A percentile compares a stretch with the other conserved stretches of the same genome.
Conservation (phyloP, 192 early-diverging fungal species). For the Paraglomus occultum region DNA sequence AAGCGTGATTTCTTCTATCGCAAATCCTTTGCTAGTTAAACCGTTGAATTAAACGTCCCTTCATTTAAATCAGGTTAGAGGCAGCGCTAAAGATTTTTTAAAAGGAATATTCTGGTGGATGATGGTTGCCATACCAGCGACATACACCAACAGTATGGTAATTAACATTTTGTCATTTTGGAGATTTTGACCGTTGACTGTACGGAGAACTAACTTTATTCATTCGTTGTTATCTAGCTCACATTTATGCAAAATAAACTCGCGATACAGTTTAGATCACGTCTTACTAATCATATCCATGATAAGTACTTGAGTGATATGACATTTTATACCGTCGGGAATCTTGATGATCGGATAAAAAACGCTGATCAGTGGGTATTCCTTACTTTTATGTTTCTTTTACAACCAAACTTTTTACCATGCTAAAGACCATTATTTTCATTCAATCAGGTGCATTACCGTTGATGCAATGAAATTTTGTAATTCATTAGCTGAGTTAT, state of each 20-base stretch:
- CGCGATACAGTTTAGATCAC: conserved; percentile 76
- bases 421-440: conserved; percentile 13
- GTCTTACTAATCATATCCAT: conserved; percentile 87
- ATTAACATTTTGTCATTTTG: conserved; percentile 4
- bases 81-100: conserved; percentile 78
- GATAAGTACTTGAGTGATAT: conserved; percentile 81
- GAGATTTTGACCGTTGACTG: neutral
- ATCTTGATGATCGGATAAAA: conserved; percentile 90
- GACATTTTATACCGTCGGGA: conserved; percentile 92
- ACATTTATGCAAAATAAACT: conserved; percentile 75
- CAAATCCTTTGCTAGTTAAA: neutral
- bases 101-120: conserved; percentile 88
- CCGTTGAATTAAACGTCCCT: neutral
- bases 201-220: neutral
- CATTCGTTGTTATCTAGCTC: conserved; percentile 43
- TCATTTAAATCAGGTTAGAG: conserved; percentile 47
- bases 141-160: conserved; percentile 94
- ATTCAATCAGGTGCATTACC: conserved; percentile 57
- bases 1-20: neutral
- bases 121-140: conserved; percentile 90
- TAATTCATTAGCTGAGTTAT: conserved; percentile 79
- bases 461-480: conserved; percentile 92
- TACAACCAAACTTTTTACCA: conserved; percentile 27
- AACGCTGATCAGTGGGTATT: conserved; percentile 78
- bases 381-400: neutral